phyloP scores from a whole-genome alignment of 805 yeast species.

The Monosporozyma servazzii region DNA sequence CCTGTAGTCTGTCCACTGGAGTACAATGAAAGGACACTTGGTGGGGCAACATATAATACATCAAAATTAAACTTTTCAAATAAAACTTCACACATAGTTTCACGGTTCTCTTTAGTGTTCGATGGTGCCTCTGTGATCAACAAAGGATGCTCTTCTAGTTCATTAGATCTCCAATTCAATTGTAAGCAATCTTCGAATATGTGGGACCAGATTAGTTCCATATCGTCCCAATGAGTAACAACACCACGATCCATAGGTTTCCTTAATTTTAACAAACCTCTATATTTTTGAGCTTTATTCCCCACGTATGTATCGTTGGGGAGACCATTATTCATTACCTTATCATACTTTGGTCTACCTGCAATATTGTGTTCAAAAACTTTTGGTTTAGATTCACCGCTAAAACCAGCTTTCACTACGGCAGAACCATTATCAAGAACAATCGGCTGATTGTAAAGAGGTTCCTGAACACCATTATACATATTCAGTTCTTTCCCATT shows the following conservation, averaged over 20 bases:
- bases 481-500: not conserved
- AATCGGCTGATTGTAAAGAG: constrained; percentile 55
- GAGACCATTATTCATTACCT: constrained; percentile 57
- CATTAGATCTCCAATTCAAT: constrained; percentile 26
- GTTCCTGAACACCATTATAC: not conserved
- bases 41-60: constrained; percentile 92
- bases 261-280: constrained; percentile 64
- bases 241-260: constrained; percentile 78
- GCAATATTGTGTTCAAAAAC: constrained; percentile 52
- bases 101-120: constrained; percentile 78
- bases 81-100: constrained; percentile 85
- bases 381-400: constrained; percentile 81
- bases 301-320: constrained; percentile 71
- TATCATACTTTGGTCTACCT: constrained; percentile 78
- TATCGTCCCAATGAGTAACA: constrained; percentile 73
- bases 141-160: constrained; percentile 75
- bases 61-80: constrained; percentile 85
- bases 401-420: constrained; percentile 77
- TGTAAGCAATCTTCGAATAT: constrained; percentile 50
- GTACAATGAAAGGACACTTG: constrained; percentile 76
- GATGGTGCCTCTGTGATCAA: constrained; percentile 84
- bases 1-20: constrained; percentile 91
- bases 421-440: constrained; percentile 86
- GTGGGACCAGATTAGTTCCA: constrained; percentile 75
- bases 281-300: constrained; percentile 55